phyloP scores from a whole-genome alignment of 1,284 basidiomycete species.

The Apiotrichum akiyoshidainum region DNA sequence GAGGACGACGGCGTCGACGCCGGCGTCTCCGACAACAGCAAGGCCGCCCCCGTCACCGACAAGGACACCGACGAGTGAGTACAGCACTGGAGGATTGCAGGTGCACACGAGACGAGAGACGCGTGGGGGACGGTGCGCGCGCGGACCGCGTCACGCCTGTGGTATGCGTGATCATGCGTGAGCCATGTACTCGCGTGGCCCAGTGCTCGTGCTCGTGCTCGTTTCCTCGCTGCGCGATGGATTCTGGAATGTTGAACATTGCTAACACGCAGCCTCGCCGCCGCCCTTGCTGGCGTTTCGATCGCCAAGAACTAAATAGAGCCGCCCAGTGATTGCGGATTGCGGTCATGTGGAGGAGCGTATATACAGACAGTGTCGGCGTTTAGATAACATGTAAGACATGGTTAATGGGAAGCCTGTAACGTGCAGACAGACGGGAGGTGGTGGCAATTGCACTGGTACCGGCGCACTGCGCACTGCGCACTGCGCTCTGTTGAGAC shows the following conservation, averaged over 20 bases:
- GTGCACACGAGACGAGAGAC: too few species aligned
- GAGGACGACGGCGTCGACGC: conserved; percentile 38
- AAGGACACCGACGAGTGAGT: conserved; percentile 47
- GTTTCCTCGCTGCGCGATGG: not conserved
- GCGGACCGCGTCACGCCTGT: too few species aligned
- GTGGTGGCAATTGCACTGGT: too few species aligned
- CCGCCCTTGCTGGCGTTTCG: conserved; percentile 36
- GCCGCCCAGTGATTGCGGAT: not conserved
- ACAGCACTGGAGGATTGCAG: too few species aligned
- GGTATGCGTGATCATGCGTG: not conserved
- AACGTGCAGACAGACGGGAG: not conserved
- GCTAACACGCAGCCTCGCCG: conserved; percentile 36
- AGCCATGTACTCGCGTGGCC: not conserved
- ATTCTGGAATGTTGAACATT: too few species aligned
- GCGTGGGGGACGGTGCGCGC: not conserved
- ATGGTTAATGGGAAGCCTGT: not conserved
- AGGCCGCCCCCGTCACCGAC: conserved; percentile 31
- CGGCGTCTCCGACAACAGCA: conserved; percentile 29
- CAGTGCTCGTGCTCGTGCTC: not conserved
- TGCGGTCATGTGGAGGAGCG: not conserved
- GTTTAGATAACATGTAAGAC: conserved; percentile 1
- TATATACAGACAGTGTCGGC: conserved; percentile 3
- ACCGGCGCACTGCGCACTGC: too few species aligned
- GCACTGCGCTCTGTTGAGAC: too few species aligned
- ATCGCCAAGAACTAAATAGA: conserved; percentile 28